Evolutionary conservation across 2,329 filamentous ascomycete genomes (phyloP).

Genomic region (Cordyceps sp.): DNA sequence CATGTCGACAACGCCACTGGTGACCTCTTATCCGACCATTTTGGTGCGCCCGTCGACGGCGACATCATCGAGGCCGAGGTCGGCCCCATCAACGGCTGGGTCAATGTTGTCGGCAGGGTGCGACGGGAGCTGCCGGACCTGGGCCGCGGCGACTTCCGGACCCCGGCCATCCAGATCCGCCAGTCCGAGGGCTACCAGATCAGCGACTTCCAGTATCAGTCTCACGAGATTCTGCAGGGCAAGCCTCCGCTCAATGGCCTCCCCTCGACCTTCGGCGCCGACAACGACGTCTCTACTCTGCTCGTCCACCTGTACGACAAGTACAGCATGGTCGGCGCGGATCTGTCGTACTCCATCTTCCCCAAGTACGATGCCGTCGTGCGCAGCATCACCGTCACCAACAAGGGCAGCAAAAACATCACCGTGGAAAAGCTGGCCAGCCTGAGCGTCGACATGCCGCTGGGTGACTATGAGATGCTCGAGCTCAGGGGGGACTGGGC

Average conservation of each 20-base stretch:
- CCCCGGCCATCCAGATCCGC: conserved; percentile 42
- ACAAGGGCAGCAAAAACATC: conserved; percentile 34
- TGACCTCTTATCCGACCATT: conserved; percentile 44
- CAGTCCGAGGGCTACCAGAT: conserved; percentile 43
- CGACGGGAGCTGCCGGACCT: conserved; percentile 48
- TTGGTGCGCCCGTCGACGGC: conserved; percentile 38
- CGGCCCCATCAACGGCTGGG: conserved; percentile 31
- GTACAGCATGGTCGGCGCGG: conserved; percentile 37
- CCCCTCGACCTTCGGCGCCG: conserved; percentile 40
- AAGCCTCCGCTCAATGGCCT: conserved; percentile 40
- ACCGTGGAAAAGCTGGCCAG: conserved; percentile 40
- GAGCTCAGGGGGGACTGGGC: conserved; percentile 47
- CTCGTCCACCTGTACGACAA: conserved; percentile 41
- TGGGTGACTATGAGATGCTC: conserved; percentile 43
- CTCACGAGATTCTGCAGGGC: conserved; percentile 34
- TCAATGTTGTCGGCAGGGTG: conserved; percentile 27
- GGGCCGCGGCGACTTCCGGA: conserved; percentile 45
- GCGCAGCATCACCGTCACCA: conserved; percentile 43
- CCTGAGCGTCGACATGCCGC: conserved; percentile 43
- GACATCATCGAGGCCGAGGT: conserved; percentile 23
- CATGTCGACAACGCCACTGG: conserved; percentile 39
- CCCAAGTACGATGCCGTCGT: conserved; percentile 43
- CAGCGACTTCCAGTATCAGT: conserved; percentile 39
- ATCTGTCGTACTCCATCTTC: conserved; percentile 47
- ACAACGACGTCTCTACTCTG: conserved; percentile 39